Evolutionary conservation across 495 filamentous ascomycete species (phyloP).

Genomic region (Neurospora sp.): DNA sequence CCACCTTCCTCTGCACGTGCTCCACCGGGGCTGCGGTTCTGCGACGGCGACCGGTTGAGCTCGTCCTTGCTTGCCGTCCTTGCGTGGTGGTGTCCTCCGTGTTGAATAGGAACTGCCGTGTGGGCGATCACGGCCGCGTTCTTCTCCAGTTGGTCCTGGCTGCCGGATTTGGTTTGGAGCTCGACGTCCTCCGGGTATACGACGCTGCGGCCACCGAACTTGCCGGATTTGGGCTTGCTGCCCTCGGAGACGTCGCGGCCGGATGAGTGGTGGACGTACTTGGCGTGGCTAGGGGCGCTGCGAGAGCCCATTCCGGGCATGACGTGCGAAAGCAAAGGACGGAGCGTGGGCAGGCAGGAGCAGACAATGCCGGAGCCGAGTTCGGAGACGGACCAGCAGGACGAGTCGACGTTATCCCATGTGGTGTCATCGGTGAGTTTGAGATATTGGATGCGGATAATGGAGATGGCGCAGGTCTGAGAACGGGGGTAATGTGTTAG

Average conservation of each 20-base stretch:
- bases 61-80: neutral
- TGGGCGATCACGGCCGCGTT: neutral
- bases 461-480: conserved; percentile 45
- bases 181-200: conserved; percentile 19
- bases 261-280: conserved; percentile 14
- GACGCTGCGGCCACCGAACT: conserved; percentile 10
- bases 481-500: neutral
- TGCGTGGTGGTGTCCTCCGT: neutral
- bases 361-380: conserved; percentile 49
- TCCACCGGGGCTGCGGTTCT: neutral
- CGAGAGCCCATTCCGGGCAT: conserved; percentile 19
- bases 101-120: neutral
- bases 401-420: conserved; percentile 48
- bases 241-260: conserved; percentile 7
- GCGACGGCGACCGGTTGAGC: neutral
- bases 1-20: neutral
- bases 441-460: conserved; percentile 44
- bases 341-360: conserved; percentile 45
- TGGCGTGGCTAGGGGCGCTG: conserved; percentile 4
- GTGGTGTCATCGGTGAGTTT: conserved; percentile 38
- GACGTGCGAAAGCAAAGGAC: conserved; percentile 37
- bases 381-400: conserved; percentile 49
- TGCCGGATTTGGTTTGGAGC: conserved; percentile 16
- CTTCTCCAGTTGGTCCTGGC: conserved; percentile 6
- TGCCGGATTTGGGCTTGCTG: conserved; percentile 4